These are phyloP conservation scores for Pyricularia grisea DNA, from an alignment of 2,329 filamentous ascomycete genomes.

Conservation along the genomic window DNA sequence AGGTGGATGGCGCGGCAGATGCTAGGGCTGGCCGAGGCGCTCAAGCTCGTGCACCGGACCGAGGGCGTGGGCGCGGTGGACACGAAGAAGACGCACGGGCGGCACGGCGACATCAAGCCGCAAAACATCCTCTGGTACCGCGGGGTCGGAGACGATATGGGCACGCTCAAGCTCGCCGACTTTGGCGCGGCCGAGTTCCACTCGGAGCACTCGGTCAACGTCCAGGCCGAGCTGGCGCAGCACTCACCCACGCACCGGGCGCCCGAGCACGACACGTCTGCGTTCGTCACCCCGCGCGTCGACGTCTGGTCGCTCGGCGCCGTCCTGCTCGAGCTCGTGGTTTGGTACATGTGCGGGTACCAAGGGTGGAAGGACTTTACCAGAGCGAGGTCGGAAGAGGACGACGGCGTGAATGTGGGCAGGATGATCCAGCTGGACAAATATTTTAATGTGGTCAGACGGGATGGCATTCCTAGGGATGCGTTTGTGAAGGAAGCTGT, in stretches of 20 bases:
- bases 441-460: background rate
- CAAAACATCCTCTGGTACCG: constrained; percentile 14
- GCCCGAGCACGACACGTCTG: constrained; percentile 8
- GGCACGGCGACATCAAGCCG: constrained; percentile 14
- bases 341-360: constrained; percentile 1
- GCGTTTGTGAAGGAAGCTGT: background rate
- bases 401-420: background rate
- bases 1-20: constrained; percentile 11
- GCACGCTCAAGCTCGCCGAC: constrained; percentile 6
- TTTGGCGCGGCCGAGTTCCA: constrained; percentile 10
- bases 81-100: constrained; percentile 10
- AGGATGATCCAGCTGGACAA: background rate
- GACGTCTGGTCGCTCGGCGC: constrained; percentile 15
- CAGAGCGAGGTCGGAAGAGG: background rate
- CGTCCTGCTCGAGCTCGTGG: constrained; percentile 13
- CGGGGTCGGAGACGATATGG: background rate
- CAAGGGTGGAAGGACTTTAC: background rate
- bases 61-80: background rate
- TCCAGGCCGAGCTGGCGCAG: background rate
- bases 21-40: constrained; percentile 9
- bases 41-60: background rate
- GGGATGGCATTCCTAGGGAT: background rate
- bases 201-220: background rate
- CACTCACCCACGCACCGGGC: constrained; percentile 6
- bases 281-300: background rate